These are phyloP conservation scores for Vanrija pseudolonga DNA, from an alignment of 1,284 basidiomycete genomes.

Conservation along the genomic window DNA sequence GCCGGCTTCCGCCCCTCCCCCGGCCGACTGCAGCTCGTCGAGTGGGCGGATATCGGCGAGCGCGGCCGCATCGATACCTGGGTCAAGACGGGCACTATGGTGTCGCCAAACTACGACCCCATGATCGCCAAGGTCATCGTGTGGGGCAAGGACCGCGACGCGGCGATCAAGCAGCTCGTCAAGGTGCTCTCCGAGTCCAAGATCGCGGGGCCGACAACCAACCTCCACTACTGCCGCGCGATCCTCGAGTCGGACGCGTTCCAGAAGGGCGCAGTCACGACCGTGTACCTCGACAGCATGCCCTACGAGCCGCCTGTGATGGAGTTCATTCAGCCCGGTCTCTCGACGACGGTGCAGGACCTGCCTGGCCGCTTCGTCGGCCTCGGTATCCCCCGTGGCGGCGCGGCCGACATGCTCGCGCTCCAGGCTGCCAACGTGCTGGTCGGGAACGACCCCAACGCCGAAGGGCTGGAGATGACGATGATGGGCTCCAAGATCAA, in stretches of 20 bases:
- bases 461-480: conserved; percentile 61
- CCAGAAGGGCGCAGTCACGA: conserved; percentile 55
- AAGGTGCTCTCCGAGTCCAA: conserved; percentile 47
- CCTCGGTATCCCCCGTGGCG: conserved; percentile 63
- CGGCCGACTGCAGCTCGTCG: conserved; percentile 60
- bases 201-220: conserved; percentile 58
- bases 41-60: conserved; percentile 45
- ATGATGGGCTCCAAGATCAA: conserved; percentile 43
- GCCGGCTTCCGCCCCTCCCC: conserved; percentile 60
- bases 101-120: conserved; percentile 60
- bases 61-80: conserved; percentile 42
- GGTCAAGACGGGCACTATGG: conserved; percentile 49
- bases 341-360: conserved; percentile 64
- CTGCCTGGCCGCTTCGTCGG: conserved; percentile 59
- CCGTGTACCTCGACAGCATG: conserved; percentile 54
- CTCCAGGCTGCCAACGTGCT: conserved; percentile 62
- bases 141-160: conserved; percentile 23
- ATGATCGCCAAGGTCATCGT: conserved; percentile 50
- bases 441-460: conserved; percentile 57
- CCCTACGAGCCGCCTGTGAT: conserved; percentile 50
- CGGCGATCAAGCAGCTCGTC: conserved; percentile 19
- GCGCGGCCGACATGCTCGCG: conserved; percentile 63
- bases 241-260: conserved; percentile 54
- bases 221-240: conserved; percentile 55
- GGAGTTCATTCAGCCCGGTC: conserved; percentile 58